Evolutionary conservation across 192 early-diverging fungal genomes (phyloP), one percentile per base, ranked within the genome.

Genomic region (Chytriomyces sp.): DNA sequence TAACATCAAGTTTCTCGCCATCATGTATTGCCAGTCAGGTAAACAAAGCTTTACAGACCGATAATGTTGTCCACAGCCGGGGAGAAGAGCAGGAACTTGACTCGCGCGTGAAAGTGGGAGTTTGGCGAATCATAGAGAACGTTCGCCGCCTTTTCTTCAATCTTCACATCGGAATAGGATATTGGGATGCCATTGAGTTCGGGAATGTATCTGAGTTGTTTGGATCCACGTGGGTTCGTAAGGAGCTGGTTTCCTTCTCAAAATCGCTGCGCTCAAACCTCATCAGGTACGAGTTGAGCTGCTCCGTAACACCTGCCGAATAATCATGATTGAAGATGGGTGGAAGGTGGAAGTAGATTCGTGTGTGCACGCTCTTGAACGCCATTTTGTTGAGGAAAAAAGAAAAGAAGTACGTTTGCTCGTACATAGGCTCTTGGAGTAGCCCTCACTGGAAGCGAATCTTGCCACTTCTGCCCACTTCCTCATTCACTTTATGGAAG

Each of bases 151-250:
- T 68, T 41, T 59, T 82, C 77, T 36, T 86, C 74, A 1, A 88
- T 55, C 55, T 87, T 77, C 39, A 93, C 80, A 59, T 93, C 85
- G 2, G 88, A 84, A 77, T 93, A 96, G 0, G 91, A 78, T 5
- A 98, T 75, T 4, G 96, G 88, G 37, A 98, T 90, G 39, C 95
- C 94, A 59, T 92, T 89, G 4, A 96, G 83, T 72, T 94, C 91
- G 19, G 91, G 89, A 53, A 96, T 86, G 80, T 92, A 91, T 75
- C 91, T 93, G 39, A 41, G 38, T n/a, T 17, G 38, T 22, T 8
- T 26, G 38, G 19, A 38, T 0, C 60, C 30, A 2, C 30, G 34
- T 61, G 30, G 12, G 59, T 36, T 61, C 12, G 12, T 36, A 61
- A 17, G 28, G 7, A 5, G 12, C 12, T 36, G 7, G 7, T 44